A percentile compares a stretch with the other conserved stretches of the same genome.
Evolutionary conservation across 148 eudicot species (phyloP).

Genomic region (Dysphania ambrosioides): DNA sequence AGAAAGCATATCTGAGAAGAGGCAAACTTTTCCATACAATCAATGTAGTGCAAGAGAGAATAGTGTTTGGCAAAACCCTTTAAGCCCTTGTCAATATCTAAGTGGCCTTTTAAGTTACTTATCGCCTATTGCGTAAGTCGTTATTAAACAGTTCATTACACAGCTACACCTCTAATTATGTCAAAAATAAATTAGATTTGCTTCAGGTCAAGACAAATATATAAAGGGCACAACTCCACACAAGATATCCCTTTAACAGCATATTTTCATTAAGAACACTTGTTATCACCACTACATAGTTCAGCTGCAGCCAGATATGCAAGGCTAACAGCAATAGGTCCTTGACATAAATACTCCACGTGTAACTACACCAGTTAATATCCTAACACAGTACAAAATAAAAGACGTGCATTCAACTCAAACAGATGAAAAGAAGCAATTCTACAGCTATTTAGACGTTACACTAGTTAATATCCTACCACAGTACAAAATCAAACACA

Average conservation of each 20-base stretch:
- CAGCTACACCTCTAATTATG: background rate
- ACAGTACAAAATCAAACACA: background rate
- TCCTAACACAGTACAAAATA: background rate
- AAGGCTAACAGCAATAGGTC: background rate
- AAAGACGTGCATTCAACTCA: background rate
- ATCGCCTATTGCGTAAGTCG: background rate
- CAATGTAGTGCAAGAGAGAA: background rate
- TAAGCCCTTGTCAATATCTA: background rate
- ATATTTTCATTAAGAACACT: background rate
- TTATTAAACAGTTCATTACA: too few relatives aligned
- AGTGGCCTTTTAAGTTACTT: background rate
- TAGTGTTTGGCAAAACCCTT: background rate
- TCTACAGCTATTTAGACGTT: background rate
- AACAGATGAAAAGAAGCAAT: background rate
- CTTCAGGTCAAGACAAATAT: background rate
- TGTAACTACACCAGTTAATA: background rate
- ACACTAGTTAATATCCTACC: background rate
- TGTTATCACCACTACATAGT: background rate
- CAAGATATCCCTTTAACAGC: background rate
- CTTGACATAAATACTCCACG: background rate
- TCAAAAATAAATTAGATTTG: background rate
- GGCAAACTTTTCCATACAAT: background rate
- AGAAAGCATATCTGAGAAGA: background rate
- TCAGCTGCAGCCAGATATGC: background rate
- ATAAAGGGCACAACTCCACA: background rate